Evolutionary conservation across 768 basidiomycete genomes (phyloP).

Genomic region (Boletus patriciae): DNA sequence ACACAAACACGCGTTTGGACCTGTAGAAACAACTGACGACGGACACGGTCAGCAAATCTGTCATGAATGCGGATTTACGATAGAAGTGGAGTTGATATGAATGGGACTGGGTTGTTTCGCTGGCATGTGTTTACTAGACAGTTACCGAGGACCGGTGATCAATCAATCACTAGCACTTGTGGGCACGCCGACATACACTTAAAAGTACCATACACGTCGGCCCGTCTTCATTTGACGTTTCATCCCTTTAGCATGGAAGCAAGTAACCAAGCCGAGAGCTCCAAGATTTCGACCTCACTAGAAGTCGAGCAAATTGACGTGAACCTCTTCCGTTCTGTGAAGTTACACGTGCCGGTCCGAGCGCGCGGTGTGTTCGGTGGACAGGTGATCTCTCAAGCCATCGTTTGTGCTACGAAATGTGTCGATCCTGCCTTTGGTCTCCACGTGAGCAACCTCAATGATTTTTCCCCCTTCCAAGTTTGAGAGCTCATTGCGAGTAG

Average conservation of each 20-base stretch:
- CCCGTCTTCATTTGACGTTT: too few relatives aligned
- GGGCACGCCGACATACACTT: too few relatives aligned
- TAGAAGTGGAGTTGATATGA: slow-evolving; percentile 84
- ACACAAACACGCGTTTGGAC: slow-evolving; percentile 83
- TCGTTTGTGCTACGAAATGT: slow-evolving; percentile 77
- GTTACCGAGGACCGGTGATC: too few relatives aligned
- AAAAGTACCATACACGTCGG: too few relatives aligned
- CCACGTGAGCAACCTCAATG: slow-evolving; percentile 54
- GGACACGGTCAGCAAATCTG: slow-evolving; percentile 74
- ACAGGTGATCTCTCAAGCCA: slow-evolving; percentile 86
- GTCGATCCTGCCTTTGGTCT: slow-evolving; percentile 64
- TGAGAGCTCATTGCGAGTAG: slow-evolving; percentile 33
- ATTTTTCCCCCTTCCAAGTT: neutral
- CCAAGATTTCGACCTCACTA: slow-evolving; percentile 68
- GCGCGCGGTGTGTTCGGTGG: slow-evolving; percentile 83
- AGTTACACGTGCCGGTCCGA: slow-evolving; percentile 58
- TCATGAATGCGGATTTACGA: slow-evolving; percentile 85
- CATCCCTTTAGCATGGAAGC: slow-evolving; percentile 31
- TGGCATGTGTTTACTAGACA: neutral
- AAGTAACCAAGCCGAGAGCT: slow-evolving; percentile 56
- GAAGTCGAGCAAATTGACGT: slow-evolving; percentile 78
- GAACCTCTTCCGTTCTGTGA: slow-evolving; percentile 77
- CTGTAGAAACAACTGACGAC: slow-evolving; percentile 50
- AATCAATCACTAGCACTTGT: too few relatives aligned
- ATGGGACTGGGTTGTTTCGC: neutral